Evolutionary conservation across 1,284 basidiomycete species (phyloP).

Genomic region (Ustilago crameri): DNA sequence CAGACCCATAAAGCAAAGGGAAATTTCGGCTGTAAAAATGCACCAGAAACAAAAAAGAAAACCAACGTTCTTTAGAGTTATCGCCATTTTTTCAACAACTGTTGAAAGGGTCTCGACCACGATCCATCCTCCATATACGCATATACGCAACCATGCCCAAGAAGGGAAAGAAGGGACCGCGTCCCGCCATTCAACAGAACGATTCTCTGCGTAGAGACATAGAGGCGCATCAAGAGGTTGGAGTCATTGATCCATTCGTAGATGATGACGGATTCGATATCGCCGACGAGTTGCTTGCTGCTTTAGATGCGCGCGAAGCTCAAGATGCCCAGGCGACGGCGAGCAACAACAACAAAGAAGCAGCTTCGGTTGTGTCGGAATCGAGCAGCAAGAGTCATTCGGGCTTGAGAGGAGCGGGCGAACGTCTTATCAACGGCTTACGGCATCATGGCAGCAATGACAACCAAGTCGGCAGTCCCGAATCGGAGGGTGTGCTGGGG

Average conservation of each 20-base stretch:
- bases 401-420: constrained; percentile 41
- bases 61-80: no score
- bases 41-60: no score
- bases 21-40: no score
- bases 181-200: constrained; percentile 14
- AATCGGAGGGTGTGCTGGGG: constrained; percentile 2
- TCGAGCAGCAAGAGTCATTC: constrained; percentile 8
- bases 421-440: constrained; percentile 43
- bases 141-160: constrained; percentile 27
- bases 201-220: constrained; percentile 39
- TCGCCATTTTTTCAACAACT: no score
- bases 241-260: constrained; percentile 32
- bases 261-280: constrained; percentile 54
- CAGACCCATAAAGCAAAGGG: no score
- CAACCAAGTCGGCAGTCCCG: constrained; percentile 2
- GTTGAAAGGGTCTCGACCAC: background rate
- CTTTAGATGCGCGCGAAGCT: constrained; percentile 53
- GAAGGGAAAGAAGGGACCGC: constrained; percentile 40
- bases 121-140: background rate
- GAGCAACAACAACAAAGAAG: background rate
- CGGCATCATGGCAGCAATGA: constrained; percentile 12
- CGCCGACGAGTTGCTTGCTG: constrained; percentile 57
- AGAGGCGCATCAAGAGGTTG: constrained; percentile 14
- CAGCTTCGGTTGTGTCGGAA: constrained; percentile 3
- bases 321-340: constrained; percentile 15